phyloP scores from a whole-genome alignment of 83 land plant genomes.

The Isoetes engelmannii region DNA sequence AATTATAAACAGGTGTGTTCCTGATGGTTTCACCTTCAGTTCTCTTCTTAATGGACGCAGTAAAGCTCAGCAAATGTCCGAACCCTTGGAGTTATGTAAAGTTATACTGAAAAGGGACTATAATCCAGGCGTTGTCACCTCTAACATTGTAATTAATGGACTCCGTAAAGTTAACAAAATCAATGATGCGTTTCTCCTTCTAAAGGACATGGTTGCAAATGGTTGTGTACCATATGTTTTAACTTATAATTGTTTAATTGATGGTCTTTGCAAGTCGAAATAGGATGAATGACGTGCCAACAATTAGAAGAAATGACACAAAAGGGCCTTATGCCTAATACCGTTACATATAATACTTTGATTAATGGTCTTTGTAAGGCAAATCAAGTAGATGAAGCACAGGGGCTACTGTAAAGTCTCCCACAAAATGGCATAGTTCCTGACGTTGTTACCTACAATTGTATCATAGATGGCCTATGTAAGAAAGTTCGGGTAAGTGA shows the following conservation, averaged over 20 bases:
- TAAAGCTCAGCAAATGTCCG: no score
- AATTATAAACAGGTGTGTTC: no score
- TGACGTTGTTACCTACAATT: constrained; percentile 52
- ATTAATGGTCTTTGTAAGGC: constrained; percentile 44
- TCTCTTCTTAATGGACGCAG: no score
- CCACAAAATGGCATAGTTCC: constrained; percentile 39
- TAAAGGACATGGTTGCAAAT: background rate
- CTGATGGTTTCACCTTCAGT: no score
- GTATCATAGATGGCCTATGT: constrained; percentile 54
- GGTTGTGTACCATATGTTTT: background rate
- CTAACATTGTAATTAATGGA: background rate
- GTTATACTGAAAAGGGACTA: no score
- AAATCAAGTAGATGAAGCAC: constrained; percentile 41
- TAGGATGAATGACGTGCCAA: constrained; percentile 12
- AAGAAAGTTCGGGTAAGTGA: constrained; percentile 40
- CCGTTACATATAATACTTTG: constrained; percentile 43
- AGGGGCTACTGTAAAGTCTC: constrained; percentile 29
- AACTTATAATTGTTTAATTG: no score
- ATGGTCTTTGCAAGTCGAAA: no score
- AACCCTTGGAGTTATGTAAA: no score
- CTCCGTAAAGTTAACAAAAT: background rate
- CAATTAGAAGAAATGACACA: constrained; percentile 40
- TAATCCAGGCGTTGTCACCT: background rate
- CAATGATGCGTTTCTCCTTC: background rate
- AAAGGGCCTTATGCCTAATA: constrained; percentile 36